These are phyloP conservation scores for Mucor racemosus DNA, from an alignment of 371 early-diverging fungal genomes.

Conservation along the genomic window DNA sequence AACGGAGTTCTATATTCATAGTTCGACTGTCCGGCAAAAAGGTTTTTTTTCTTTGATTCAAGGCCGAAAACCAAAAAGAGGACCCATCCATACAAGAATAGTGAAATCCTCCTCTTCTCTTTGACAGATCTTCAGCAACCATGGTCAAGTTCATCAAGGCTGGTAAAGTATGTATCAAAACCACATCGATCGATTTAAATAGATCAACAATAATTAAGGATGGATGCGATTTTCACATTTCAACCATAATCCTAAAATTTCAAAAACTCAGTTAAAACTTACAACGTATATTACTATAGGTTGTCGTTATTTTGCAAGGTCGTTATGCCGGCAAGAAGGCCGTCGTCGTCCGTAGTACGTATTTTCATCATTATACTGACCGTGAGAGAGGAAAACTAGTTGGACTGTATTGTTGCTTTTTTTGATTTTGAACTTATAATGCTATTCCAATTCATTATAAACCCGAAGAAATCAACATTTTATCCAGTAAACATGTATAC, in stretches of 20 bases:
- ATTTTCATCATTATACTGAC: conserved; percentile 1
- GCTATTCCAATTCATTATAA: too few relatives aligned
- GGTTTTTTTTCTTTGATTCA: conserved; percentile 1
- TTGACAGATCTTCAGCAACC: conserved; percentile 32
- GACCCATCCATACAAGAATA: neutral
- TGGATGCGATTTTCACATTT: neutral
- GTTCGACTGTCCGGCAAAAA: conserved; percentile 8
- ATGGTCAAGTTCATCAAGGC: conserved; percentile 77
- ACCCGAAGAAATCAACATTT: too few relatives aligned
- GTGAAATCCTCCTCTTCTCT: conserved; percentile 33
- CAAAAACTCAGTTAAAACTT: neutral
- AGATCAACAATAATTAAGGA: neutral
- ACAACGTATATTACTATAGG: conserved; percentile 52
- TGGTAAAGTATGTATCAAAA: conserved; percentile 53
- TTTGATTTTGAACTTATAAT: too few relatives aligned
- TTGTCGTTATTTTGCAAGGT: conserved; percentile 95
- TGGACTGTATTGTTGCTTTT: neutral
- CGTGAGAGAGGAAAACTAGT: neutral
- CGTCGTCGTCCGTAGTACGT: conserved; percentile 93
- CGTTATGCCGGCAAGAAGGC: conserved; percentile 99
- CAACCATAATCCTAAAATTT: neutral
- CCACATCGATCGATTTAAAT: conserved; percentile 3
- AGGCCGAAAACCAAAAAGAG: conserved; percentile 7
- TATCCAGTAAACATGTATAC: too few relatives aligned
- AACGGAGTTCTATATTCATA: neutral